phyloP scores from a whole-genome alignment of 2,329 filamentous ascomycete genomes.

The Gyromitra esculenta region DNA sequence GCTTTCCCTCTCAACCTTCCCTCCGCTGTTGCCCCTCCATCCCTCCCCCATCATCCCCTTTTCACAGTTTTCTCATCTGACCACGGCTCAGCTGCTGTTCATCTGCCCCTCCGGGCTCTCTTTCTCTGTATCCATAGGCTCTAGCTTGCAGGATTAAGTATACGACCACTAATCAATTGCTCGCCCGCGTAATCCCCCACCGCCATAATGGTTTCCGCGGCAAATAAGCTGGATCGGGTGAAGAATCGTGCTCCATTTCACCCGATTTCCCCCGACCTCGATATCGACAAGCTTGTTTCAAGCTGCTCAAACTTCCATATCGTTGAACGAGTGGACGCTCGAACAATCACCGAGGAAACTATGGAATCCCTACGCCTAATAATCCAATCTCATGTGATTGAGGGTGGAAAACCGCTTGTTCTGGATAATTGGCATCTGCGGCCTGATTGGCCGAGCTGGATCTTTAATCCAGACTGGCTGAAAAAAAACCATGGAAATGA shows the following conservation, averaged over 20 bases:
- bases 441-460: slow-evolving; percentile 71
- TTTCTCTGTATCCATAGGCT: not conserved
- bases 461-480: slow-evolving; percentile 85
- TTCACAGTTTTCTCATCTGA: not conserved
- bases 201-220: slow-evolving; percentile 39
- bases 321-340: slow-evolving; percentile 79
- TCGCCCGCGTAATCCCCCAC: not conserved
- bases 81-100: not conserved
- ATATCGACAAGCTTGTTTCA: slow-evolving; percentile 77
- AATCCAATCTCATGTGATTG: slow-evolving; percentile 81
- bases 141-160: not conserved
- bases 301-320: slow-evolving; percentile 81
- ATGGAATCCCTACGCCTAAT: slow-evolving; percentile 85
- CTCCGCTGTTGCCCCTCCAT: not conserved
- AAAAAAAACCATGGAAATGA: slow-evolving; percentile 81
- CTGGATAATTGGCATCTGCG: slow-evolving; percentile 86
- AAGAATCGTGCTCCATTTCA: slow-evolving; percentile 33
- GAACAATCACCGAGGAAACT: slow-evolving; percentile 80
- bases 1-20: not conserved
- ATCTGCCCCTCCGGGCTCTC: not conserved
- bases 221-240: slow-evolving; percentile 43
- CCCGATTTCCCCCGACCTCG: slow-evolving; percentile 85
- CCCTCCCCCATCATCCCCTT: not conserved
- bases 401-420: slow-evolving; percentile 85
- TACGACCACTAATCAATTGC: slow-evolving; percentile 1